A percentile compares a stretch with the other conserved stretches of the same genome.
phyloP scores from a whole-genome alignment of 768 basidiomycete genomes.

The Mycena rosella region DNA sequence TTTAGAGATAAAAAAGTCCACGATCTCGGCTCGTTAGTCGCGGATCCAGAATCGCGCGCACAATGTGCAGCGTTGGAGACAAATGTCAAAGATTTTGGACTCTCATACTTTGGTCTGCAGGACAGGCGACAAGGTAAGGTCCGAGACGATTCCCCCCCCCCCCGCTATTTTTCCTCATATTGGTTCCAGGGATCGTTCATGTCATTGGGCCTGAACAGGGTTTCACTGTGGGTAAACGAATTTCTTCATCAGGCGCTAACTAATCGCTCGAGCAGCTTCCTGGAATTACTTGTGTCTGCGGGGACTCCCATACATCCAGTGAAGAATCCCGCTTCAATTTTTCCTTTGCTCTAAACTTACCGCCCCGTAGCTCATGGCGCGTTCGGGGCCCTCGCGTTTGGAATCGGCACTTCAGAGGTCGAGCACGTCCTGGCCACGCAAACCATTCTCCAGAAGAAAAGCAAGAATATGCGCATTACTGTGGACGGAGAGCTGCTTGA shows the following conservation, averaged over 20 bases:
- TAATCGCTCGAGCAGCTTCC: slow-evolving; percentile 62
- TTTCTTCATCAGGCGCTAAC: slow-evolving; percentile 15
- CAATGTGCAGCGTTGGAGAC: slow-evolving; percentile 88
- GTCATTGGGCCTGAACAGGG: slow-evolving; percentile 95
- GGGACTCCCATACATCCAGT: slow-evolving; percentile 95
- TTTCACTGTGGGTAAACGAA: slow-evolving; percentile 70
- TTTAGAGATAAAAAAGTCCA: not conserved
- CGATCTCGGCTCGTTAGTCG: slow-evolving; percentile 63
- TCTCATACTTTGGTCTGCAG: slow-evolving; percentile 92
- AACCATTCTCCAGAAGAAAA: slow-evolving; percentile 88
- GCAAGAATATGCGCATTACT: slow-evolving; percentile 92
- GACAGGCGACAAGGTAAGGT: slow-evolving; percentile 88
- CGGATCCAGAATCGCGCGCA: slow-evolving; percentile 85
- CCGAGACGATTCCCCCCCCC: not conserved
- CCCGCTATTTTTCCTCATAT: slow-evolving; percentile 1
- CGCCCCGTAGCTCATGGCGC: slow-evolving; percentile 81
- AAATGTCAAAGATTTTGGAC: slow-evolving; percentile 90
- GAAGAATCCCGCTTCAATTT: slow-evolving; percentile 42
- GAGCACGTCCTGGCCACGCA: slow-evolving; percentile 96
- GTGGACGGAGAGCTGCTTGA: slow-evolving; percentile 85
- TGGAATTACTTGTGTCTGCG: slow-evolving; percentile 87
- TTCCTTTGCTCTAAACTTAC: not conserved
- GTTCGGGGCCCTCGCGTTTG: slow-evolving; percentile 93
- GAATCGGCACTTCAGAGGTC: slow-evolving; percentile 94
- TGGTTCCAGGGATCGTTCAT: slow-evolving; percentile 77